phyloP scores from a whole-genome alignment of 2,329 filamentous ascomycete genomes.

The Colletotrichum orchidophilum region DNA sequence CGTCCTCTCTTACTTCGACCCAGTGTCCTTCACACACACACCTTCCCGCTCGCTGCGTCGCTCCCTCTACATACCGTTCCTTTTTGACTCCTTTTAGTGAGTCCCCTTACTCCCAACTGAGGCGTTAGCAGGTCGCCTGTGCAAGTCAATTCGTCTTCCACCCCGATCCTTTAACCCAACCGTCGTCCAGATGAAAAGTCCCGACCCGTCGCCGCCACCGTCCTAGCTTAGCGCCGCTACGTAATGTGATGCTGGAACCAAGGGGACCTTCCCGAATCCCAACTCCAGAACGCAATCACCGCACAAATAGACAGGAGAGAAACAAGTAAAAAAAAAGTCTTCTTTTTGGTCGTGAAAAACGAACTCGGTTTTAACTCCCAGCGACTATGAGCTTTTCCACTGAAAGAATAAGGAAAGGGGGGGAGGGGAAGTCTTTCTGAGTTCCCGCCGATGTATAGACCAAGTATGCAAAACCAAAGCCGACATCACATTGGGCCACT shows the following conservation, averaged over 20 bases:
- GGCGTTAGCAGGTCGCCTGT: not conserved
- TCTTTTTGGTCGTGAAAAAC: constrained; percentile 3
- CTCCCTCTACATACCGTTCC: not conserved
- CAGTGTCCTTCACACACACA: too few relatives aligned
- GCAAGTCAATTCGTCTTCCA: not conserved
- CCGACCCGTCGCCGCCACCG: not conserved
- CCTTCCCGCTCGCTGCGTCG: not conserved
- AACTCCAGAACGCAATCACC: constrained; percentile 21
- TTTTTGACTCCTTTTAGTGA: not conserved
- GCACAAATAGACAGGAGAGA: not conserved
- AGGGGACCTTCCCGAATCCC: constrained; percentile 25
- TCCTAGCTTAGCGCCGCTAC: constrained; percentile 10
- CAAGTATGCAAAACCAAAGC: constrained; percentile 23
- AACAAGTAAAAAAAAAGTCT: not conserved
- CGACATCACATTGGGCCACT: not conserved
- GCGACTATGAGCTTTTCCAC: constrained; percentile 3
- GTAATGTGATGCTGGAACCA: constrained; percentile 31
- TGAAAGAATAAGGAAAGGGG: not conserved
- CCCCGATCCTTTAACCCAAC: not conserved
- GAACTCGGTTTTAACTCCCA: not conserved
- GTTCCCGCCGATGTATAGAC: constrained; percentile 4
- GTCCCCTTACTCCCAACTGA: not conserved
- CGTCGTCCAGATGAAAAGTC: not conserved
- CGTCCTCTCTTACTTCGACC: constrained; percentile 1
- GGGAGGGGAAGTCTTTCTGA: not conserved